phyloP scores from a whole-genome alignment of 495 filamentous ascomycete species.

The Immersiella caudata region DNA sequence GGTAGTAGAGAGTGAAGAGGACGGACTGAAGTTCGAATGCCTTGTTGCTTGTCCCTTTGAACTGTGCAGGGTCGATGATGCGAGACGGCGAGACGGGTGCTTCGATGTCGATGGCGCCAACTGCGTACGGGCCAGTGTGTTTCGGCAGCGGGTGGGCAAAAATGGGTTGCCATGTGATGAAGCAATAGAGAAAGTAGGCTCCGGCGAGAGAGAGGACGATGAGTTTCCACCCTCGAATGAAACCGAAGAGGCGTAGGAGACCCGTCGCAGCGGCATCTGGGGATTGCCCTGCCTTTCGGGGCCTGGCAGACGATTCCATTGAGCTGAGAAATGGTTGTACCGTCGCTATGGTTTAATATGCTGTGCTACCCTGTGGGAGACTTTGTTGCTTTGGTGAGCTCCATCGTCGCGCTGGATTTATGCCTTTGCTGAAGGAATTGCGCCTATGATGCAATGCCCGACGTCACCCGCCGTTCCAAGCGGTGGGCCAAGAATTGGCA shows the following conservation, averaged over 20 bases:
- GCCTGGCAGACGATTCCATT: not conserved
- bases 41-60: constrained; percentile 41
- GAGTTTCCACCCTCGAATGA: not conserved
- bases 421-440: not conserved
- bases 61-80: constrained; percentile 38
- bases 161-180: constrained; percentile 42
- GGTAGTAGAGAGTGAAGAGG: constrained; percentile 55
- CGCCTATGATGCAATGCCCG: not conserved
- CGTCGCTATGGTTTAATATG: no score
- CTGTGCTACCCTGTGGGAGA: not conserved
- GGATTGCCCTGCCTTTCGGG: not conserved
- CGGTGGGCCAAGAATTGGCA: not conserved
- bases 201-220: constrained; percentile 25
- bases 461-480: not conserved
- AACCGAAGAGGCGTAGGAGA: not conserved
- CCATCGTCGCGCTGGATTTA: not conserved
- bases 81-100: constrained; percentile 38
- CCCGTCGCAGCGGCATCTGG: not conserved
- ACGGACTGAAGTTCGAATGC: constrained; percentile 53
- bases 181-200: constrained; percentile 44
- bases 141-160: constrained; percentile 48
- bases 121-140: constrained; percentile 52
- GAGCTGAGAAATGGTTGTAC: not conserved
- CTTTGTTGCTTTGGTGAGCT: not conserved
- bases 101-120: constrained; percentile 54